Evolutionary conservation across 371 early-diverging fungal genomes (phyloP).

Genomic region (Dichotomocladium elegans): DNA sequence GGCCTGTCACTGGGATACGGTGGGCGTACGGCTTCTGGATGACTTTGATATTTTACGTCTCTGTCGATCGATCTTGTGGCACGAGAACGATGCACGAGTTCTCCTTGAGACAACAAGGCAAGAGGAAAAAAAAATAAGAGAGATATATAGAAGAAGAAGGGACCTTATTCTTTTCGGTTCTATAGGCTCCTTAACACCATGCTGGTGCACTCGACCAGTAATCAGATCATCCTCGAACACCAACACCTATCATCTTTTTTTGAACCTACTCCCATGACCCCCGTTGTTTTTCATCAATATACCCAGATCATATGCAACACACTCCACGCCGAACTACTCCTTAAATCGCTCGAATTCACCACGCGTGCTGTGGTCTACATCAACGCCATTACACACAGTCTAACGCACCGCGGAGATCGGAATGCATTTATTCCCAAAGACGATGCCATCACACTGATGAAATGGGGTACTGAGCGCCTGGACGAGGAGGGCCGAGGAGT

Average conservation of each 20-base stretch:
- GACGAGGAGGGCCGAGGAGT: constrained; percentile 43
- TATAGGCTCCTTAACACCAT: constrained; percentile 30
- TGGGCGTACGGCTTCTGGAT: constrained; percentile 20
- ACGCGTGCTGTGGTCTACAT: constrained; percentile 34
- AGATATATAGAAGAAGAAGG: too few species aligned
- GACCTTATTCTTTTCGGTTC: too few species aligned
- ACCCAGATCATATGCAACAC: constrained; percentile 37
- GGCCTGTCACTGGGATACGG: constrained; percentile 34
- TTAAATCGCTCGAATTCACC: constrained; percentile 28
- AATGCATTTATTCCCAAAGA: constrained; percentile 20
- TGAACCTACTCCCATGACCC: constrained; percentile 28
- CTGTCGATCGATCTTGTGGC: constrained; percentile 33
- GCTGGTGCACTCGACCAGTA: constrained; percentile 26
- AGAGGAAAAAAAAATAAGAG: too few species aligned
- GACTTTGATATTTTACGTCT: constrained; percentile 37
- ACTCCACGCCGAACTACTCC: constrained; percentile 27
- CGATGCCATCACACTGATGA: constrained; percentile 23
- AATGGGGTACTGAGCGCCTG: constrained; percentile 39
- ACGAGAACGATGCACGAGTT: constrained; percentile 38
- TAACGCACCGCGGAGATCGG: constrained; percentile 10
- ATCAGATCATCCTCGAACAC: constrained; percentile 38
- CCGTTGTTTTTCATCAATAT: constrained; percentile 36
- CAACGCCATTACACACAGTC: constrained; percentile 30
- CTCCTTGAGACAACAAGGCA: constrained; percentile 37
- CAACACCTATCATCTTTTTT: constrained; percentile 25